These are phyloP conservation scores for Favolaschia claudopus DNA, from an alignment of 768 basidiomycete species.

Conservation along the genomic window DNA sequence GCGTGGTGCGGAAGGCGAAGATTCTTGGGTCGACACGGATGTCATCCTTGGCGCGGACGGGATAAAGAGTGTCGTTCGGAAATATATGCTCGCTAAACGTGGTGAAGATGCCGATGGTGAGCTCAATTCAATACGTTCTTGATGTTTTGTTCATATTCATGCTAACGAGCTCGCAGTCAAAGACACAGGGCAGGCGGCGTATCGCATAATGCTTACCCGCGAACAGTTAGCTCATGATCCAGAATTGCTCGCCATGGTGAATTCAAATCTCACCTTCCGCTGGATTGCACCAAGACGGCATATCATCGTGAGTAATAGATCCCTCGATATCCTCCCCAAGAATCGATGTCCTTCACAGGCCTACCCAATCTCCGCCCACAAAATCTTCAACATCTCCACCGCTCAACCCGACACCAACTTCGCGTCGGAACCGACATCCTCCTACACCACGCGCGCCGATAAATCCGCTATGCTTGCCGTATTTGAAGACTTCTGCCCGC, in stretches of 20 bases:
- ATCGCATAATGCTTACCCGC: slow-evolving; percentile 44
- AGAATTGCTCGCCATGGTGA: slow-evolving; percentile 41
- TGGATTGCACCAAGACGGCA: slow-evolving; percentile 47
- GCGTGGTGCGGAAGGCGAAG: slow-evolving; percentile 17
- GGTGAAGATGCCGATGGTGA: slow-evolving; percentile 33
- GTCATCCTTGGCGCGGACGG: slow-evolving; percentile 48
- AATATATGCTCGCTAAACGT: slow-evolving; percentile 38
- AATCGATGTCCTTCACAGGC: slow-evolving; percentile 26
- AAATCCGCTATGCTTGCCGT: slow-evolving; percentile 42
- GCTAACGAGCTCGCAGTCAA: no score
- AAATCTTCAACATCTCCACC: slow-evolving; percentile 47
- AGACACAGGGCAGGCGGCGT: slow-evolving; percentile 47
- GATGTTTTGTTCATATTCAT: background rate
- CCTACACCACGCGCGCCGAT: slow-evolving; percentile 42
- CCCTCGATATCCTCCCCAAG: background rate
- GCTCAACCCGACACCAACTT: slow-evolving; percentile 46
- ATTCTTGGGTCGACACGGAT: slow-evolving; percentile 38
- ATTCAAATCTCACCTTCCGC: slow-evolving; percentile 36
- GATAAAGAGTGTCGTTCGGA: slow-evolving; percentile 41
- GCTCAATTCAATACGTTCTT: background rate
- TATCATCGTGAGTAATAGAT: slow-evolving; percentile 39
- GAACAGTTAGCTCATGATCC: slow-evolving; percentile 39
- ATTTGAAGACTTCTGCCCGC: slow-evolving; percentile 44
- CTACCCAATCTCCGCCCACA: slow-evolving; percentile 45
- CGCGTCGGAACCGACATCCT: slow-evolving; percentile 38